Evolutionary conservation across 768 basidiomycete genomes (phyloP).

Genomic region (Amanita muscaria): DNA sequence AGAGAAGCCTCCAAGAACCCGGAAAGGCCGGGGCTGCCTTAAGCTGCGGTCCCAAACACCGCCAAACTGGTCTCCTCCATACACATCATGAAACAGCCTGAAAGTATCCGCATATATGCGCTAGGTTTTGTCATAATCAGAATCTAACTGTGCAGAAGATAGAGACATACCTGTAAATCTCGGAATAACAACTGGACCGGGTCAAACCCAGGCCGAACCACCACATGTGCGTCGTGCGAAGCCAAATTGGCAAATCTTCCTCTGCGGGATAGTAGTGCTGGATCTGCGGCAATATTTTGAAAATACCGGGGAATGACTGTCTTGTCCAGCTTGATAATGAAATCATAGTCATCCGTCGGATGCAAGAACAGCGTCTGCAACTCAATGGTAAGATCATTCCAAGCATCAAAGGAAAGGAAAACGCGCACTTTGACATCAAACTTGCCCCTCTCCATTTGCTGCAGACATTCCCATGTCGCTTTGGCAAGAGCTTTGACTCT

Average conservation of each 20-base stretch:
- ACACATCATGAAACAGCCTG: slow-evolving; percentile 76
- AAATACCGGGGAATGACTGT: slow-evolving; percentile 58
- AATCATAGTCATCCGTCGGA: slow-evolving; percentile 77
- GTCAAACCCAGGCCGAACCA: slow-evolving; percentile 65
- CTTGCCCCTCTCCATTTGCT: slow-evolving; percentile 37
- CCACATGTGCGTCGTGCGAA: slow-evolving; percentile 16
- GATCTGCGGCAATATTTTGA: slow-evolving; percentile 56
- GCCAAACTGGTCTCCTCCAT: slow-evolving; percentile 74
- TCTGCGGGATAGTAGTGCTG: slow-evolving; percentile 32
- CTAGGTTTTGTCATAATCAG: slow-evolving; percentile 24
- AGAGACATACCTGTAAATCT: slow-evolving; percentile 57
- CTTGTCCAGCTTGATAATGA: slow-evolving; percentile 69
- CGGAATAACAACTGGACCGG: slow-evolving; percentile 57
- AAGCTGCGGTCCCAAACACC: slow-evolving; percentile 81
- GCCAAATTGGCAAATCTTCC: slow-evolving; percentile 38
- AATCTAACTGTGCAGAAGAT: not conserved
- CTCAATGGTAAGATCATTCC: not conserved
- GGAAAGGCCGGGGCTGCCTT: slow-evolving; percentile 55
- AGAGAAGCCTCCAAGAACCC: slow-evolving; percentile 78
- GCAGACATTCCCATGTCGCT: slow-evolving; percentile 60
- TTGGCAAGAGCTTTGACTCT: slow-evolving; percentile 65
- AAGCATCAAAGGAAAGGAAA: not conserved
- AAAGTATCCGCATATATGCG: slow-evolving; percentile 66
- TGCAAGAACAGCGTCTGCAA: slow-evolving; percentile 79
- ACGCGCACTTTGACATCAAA: slow-evolving; percentile 52